Evolutionary conservation across 208 protist species (phyloP).

Genomic region (Wallacemonas collosoma): DNA sequence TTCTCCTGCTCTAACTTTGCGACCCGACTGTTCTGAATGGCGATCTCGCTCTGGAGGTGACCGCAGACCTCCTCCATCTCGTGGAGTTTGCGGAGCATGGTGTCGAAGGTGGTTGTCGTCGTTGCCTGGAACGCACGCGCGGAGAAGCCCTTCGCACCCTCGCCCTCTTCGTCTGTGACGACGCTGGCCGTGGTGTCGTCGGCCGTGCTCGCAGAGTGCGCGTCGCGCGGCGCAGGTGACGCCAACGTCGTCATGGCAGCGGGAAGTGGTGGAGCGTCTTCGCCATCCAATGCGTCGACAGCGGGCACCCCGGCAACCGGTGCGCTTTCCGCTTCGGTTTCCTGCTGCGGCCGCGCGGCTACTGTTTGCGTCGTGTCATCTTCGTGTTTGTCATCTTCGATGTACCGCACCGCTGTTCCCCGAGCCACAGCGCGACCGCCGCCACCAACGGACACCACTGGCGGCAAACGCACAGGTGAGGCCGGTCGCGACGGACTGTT

Average conservation of each 20-base stretch:
- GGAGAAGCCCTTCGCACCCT: background rate
- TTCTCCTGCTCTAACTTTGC: slow-evolving; percentile 68
- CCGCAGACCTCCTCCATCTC: slow-evolving; percentile 79
- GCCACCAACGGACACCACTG: background rate
- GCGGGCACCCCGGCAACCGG: background rate
- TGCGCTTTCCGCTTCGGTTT: background rate
- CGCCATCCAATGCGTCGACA: background rate
- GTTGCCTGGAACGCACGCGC: slow-evolving; percentile 2
- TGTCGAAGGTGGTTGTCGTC: slow-evolving; percentile 50
- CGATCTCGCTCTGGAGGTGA: slow-evolving; percentile 75
- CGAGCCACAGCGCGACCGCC: background rate
- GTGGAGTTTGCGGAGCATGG: slow-evolving; percentile 71
- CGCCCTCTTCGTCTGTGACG: background rate
- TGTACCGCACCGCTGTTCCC: background rate
- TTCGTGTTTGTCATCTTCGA: background rate
- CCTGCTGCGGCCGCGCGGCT: no score
- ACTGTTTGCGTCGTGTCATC: no score
- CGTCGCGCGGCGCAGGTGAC: background rate
- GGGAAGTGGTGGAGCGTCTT: background rate
- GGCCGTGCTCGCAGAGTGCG: background rate
- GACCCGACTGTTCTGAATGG: slow-evolving; percentile 64
- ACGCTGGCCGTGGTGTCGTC: background rate
- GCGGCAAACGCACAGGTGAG: background rate
- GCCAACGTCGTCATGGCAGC: background rate
- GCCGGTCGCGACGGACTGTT: background rate